Base-by-base conservation (phyloP, 306 rosid genomes). In the Oemleria cerasiformis region DNA sequence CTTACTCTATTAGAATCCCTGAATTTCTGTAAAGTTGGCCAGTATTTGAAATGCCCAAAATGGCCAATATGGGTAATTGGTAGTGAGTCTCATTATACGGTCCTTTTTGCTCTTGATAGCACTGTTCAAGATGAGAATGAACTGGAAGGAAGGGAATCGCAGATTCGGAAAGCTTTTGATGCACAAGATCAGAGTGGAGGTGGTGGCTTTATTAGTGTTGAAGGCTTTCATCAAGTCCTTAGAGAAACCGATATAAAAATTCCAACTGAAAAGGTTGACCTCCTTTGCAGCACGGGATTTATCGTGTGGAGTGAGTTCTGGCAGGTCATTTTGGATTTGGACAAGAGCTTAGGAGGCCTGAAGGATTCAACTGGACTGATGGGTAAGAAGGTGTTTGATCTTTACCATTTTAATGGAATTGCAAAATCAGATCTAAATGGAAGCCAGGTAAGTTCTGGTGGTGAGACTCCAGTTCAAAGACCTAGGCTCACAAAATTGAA, bases 1-100 rank as follows among this genome's bases (percentile, higher is more conserved):
- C 91, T 94, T 67, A 87, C 96, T 15, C 85, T 89, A 39, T 74
- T 94, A 65, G 98, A 94, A 81, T 91, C 88, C 75, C 87, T 94
- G 67, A 89, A 89, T 85, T 94, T 87, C 84, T 93, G 98, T 76
- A 93, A 88, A 79, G 96, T 91, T 78, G 97, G 97, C 43, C 96
- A 87, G 77, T 57, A 70, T 81, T 86, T 94, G 60, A 91, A 91
- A 85, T 75, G 90, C 71, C 96, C 99, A 8, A 86, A 86, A 76
- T 94, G 97, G 99, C 97, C 99, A 65, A 91, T 94, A 75, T 94
- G 99, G 97, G 96, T 91, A 39, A 88, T 94, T 63, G 97, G 96
- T 50, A 89, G 97, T 67, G 98, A 94, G 85, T 91, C 98, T 73
- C 96, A 89, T 82, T 94, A 89, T 79, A 93, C 98, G 5, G 98